These are phyloP conservation scores for Sporobolomyces pararoseus DNA, from an alignment of 768 basidiomycete species.

Conservation along the genomic window DNA sequence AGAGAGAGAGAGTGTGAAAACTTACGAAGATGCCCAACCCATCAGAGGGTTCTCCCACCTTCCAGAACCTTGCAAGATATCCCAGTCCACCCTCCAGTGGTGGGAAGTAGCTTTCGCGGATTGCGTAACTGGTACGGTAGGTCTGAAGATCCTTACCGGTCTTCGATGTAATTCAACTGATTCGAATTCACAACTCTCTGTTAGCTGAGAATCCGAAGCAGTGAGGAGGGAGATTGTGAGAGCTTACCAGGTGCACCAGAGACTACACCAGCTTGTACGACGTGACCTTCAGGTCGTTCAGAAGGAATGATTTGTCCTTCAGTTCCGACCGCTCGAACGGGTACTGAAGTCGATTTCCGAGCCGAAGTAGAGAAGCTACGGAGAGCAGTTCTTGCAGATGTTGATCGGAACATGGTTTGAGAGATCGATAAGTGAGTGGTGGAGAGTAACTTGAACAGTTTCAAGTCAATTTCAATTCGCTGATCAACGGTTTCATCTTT, in stretches of 20 bases:
- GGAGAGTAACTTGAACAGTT: neutral
- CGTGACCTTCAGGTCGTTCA: constrained; percentile 30
- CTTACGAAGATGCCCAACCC: constrained; percentile 93
- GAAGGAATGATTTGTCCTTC: constrained; percentile 20
- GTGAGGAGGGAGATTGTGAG: too few species aligned
- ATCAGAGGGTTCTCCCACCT: constrained; percentile 98
- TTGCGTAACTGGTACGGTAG: constrained; percentile 83
- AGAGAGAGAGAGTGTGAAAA: constrained; percentile 41
- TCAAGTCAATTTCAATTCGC: neutral
- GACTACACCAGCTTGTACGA: constrained; percentile 40
- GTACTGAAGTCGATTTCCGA: constrained; percentile 13
- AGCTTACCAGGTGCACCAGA: constrained; percentile 35
- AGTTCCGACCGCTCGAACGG: constrained; percentile 14
- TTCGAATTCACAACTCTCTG: neutral
- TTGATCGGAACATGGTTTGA: constrained; percentile 20
- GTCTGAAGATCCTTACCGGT: constrained; percentile 84
- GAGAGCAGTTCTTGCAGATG: neutral
- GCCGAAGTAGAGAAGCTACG: constrained; percentile 16
- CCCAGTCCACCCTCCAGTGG: constrained; percentile 93
- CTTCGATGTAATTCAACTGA: constrained; percentile 80
- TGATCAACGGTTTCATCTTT: too few species aligned
- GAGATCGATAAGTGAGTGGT: neutral
- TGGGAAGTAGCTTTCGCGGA: constrained; percentile 78
- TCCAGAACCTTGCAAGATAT: constrained; percentile 78
- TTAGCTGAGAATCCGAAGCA: neutral